Conservation (phyloP, 1,284 basidiomycete genomes). For the Tilletia caries region DNA sequence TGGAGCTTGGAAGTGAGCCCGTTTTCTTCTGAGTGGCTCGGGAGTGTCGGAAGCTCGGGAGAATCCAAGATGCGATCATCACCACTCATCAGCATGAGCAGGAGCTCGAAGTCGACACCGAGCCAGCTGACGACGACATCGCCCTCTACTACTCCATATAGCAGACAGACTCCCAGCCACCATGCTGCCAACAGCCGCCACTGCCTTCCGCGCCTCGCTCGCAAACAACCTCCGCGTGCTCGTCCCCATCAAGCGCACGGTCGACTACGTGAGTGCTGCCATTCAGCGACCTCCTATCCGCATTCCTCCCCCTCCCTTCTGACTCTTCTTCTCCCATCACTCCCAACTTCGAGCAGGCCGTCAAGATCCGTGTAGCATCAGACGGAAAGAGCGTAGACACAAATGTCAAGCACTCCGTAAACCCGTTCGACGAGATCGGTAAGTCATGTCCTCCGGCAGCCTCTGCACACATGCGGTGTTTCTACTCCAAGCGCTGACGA, state of each 20-base stretch:
- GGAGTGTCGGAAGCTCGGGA: too few species aligned
- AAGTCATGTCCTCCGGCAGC: neutral
- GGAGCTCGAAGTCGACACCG: too few species aligned
- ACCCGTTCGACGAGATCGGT: slow-evolving; percentile 54
- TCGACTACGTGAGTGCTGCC: slow-evolving; percentile 40
- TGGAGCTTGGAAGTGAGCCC: too few species aligned
- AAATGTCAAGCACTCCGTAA: slow-evolving; percentile 57
- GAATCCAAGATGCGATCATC: too few species aligned
- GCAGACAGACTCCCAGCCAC: too few species aligned
- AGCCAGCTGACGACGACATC: too few species aligned
- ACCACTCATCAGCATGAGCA: too few species aligned
- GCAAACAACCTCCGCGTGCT: slow-evolving; percentile 50
- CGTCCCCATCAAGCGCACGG: slow-evolving; percentile 53
- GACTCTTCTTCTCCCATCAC: neutral
- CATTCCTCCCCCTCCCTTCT: neutral
- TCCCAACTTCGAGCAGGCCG: slow-evolving; percentile 28
- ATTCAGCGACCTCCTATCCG: neutral
- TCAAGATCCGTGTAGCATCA: slow-evolving; percentile 52
- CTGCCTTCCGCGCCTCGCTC: slow-evolving; percentile 46
- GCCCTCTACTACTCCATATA: too few species aligned
- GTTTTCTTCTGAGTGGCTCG: too few species aligned
- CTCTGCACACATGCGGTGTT: neutral
- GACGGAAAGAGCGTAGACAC: slow-evolving; percentile 53
- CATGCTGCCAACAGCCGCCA: slow-evolving; percentile 14
- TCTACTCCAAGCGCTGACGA: neutral